Evolutionary conservation across 768 basidiomycete species (phyloP).

Genomic region (Imleria badia): DNA sequence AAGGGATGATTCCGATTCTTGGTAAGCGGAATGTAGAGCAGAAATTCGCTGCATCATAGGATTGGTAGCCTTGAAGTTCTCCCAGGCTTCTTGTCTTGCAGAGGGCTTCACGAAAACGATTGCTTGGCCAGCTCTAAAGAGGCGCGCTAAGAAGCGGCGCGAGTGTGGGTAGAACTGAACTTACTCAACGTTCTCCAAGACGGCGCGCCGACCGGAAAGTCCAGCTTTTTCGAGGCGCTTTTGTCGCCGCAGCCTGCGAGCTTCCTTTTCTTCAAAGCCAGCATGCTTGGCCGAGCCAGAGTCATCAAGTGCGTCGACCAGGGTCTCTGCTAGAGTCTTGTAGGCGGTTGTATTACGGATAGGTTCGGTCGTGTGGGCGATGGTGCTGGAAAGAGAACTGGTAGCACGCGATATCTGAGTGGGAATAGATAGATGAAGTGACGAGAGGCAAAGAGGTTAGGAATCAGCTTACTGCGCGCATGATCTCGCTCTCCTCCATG

Average conservation of each 20-base stretch:
- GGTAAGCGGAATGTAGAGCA: constrained; percentile 66
- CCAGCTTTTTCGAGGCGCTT: constrained; percentile 84
- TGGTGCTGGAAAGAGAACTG: constrained; percentile 80
- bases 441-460: not conserved
- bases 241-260: constrained; percentile 76
- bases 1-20: constrained; percentile 92
- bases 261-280: constrained; percentile 95
- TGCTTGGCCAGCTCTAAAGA: constrained; percentile 75
- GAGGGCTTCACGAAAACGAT: constrained; percentile 84
- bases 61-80: constrained; percentile 74
- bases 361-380: constrained; percentile 91
- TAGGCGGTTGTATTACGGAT: constrained; percentile 95
- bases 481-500: constrained; percentile 94
- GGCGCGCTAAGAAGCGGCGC: not conserved
- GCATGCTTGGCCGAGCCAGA: constrained; percentile 91
- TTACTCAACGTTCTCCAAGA: constrained; percentile 79
- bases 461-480: constrained; percentile 67
- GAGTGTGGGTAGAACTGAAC: constrained; percentile 27
- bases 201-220: constrained; percentile 46
- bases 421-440: not conserved
- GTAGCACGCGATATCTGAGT: constrained; percentile 81
- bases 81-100: constrained; percentile 77
- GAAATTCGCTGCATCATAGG: constrained; percentile 64
- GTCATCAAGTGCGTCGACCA: constrained; percentile 92
- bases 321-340: constrained; percentile 83